Evolutionary conservation across 2,329 filamentous ascomycete species (phyloP), one percentile per base, ranked within the genome.

Genomic region (Calonectria pteridis): DNA sequence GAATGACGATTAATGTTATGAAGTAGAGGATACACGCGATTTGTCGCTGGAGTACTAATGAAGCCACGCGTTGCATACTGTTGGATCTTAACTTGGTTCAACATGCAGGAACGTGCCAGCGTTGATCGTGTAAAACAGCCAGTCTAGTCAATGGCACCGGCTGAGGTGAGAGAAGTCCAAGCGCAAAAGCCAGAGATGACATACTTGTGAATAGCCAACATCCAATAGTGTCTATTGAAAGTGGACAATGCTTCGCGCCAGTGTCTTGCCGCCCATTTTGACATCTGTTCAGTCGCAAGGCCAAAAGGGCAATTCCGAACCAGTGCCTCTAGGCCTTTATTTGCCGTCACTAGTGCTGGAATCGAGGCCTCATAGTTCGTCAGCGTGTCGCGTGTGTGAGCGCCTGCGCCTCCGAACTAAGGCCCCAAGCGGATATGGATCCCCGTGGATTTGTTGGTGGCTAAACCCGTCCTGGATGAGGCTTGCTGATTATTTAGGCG

Each of bases 281-380:
- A 37, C 26, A 62, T 28, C n/a, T 5, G 26, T 18, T 26, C 33
- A 26, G 33, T 53, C 28, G 6, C 28, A 29, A 59, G 6, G 33
- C 50, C 50, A 18, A 53, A 18, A 31, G 50, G 26, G 55, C 16
- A 33, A 26, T 40, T 28, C 55, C 16, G 31, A 33, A 3, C 55
- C 33, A 40, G 13, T 40, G 35, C n/a, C 55, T 59, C 35, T 31
- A 26, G 55, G 33, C 55, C 33, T 35, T 59, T 26, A 59, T 59
- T 59, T 37, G n/a, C 55, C 20, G n/a, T 59, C 31, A 37, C 35
- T 62, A 62, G 55, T 62, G 33, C 55, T 37, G 23, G 14, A 35
- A 62, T 62, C 55, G 55, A 62, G 55, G 59, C 59, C 59, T 46
- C 26, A 49, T 49, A 64, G 37, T 64, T 64, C 28, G 40, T 43